phyloP scores from a whole-genome alignment of 306 rosid species.

The Cucurbita moschata region DNA sequence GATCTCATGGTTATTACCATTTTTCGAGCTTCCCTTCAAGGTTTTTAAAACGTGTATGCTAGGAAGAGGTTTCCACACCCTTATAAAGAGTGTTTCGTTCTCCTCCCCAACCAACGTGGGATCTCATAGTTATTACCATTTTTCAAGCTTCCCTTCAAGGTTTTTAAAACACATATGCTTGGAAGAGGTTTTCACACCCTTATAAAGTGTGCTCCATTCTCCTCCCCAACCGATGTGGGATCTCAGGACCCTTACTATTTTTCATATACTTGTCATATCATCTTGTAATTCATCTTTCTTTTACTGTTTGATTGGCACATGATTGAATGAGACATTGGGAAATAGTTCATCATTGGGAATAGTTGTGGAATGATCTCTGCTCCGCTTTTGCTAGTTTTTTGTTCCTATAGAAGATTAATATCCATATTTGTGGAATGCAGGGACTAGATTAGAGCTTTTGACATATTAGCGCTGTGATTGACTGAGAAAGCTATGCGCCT shows the following conservation, averaged over 20 bases:
- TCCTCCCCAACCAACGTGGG: too few species aligned
- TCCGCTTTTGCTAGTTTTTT: not conserved
- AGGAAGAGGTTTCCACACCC: too few species aligned
- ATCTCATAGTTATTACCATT: too few species aligned
- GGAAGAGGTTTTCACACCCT: too few species aligned
- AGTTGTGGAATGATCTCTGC: not conserved
- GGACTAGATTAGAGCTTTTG: not conserved
- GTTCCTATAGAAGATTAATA: not conserved
- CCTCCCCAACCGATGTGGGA: too few species aligned
- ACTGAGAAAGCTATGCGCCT: not conserved
- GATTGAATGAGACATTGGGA: not conserved
- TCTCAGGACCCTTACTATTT: not conserved
- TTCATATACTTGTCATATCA: not conserved
- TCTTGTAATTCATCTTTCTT: not conserved
- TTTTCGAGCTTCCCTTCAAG: too few species aligned
- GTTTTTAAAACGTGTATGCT: too few species aligned
- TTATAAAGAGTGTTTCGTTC: too few species aligned
- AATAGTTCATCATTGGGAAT: not conserved
- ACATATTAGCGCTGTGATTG: not conserved
- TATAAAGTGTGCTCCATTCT: too few species aligned
- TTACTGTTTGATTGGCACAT: not conserved
- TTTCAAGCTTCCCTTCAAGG: too few species aligned
- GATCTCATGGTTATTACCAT: too few species aligned
- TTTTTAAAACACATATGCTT: too few species aligned
- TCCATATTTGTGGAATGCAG: not conserved